Base-by-base conservation (phyloP, 176 grass and related monocot genomes). In the Ensete ventricosum region DNA sequence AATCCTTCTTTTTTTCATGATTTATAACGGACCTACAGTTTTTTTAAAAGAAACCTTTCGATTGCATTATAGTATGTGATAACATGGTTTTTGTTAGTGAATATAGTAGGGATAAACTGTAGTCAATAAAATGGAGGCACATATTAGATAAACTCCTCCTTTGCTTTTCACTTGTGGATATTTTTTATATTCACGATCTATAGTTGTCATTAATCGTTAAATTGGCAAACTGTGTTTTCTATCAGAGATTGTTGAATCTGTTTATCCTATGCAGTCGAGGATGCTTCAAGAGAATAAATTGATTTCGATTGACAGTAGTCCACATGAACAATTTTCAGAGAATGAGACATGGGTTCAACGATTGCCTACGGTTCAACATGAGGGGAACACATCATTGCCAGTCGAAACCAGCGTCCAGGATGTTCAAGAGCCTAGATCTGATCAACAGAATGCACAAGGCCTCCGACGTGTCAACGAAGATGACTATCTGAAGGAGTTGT, bases 401-500 rank as follows among this genome's bases (percentile, higher is more conserved):
- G 68, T 52, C 75, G 84, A 43, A 43, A 6, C 34, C 0, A 3
- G 34, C 5, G 34, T 43, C 34, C 34, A 43, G 34, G 34, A 43
- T 43, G 34, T 43, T 43, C 34, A 43, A 43, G 34, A 86, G 64
- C 19, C 79, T 14, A 79, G 80, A 67, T 49, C 52, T 26, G 77
- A 89, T 6, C 63, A 74, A 49, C 78, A 76, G 70, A 50, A 2
- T 67, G 73, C 26, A 55, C 79, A 87, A 69, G 88, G 82, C 55
- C n/a, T 77, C 20, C 70, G 76, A 55, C 64, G 53, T 27, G 81
- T 86, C 71, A 88, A 74, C 21, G 90, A 89, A 83, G 80, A 85
- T 67, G 88, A 91, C 69, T 98, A 98, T 82, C 76, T 98, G 50
- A 74, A 66, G 77, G 94, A 98, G 82, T 67, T 98, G 52, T 86